Percentiles rank a stretch among this genome's conserved stretches.
phyloP scores from a whole-genome alignment of 1,284 basidiomycete species.

The Apiotrichum sp. region DNA sequence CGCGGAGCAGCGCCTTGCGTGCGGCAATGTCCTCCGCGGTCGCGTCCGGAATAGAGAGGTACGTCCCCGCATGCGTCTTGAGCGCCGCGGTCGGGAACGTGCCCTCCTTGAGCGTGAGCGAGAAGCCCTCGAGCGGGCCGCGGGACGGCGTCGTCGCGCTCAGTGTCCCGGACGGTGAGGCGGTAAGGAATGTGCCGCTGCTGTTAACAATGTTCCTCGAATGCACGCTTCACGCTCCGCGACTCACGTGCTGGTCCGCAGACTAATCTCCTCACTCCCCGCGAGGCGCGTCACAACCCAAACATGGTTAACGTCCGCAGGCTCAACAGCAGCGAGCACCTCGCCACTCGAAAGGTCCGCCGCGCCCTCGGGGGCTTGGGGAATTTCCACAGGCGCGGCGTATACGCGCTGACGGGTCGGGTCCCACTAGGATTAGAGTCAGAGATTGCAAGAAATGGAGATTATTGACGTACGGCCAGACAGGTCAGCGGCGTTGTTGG shows the following conservation, averaged over 20 bases:
- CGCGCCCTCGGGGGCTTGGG: constrained; percentile 42
- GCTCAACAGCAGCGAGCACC: constrained; percentile 41
- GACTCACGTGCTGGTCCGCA: constrained; percentile 42
- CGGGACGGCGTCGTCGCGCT: constrained; percentile 41
- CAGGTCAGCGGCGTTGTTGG: constrained; percentile 39
- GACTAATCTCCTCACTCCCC: constrained; percentile 48
- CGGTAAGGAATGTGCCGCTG: constrained; percentile 46
- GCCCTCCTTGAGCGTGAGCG: constrained; percentile 20
- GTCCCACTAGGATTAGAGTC: constrained; percentile 34
- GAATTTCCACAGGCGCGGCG: constrained; percentile 42
- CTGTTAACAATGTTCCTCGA: not conserved
- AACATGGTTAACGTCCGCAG: constrained; percentile 50
- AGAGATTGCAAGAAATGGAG: too few species aligned
- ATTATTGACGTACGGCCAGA: constrained; percentile 32
- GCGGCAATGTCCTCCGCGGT: constrained; percentile 13
- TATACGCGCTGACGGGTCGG: constrained; percentile 37
- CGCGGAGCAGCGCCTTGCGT: constrained; percentile 60
- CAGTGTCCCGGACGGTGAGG: constrained; percentile 38
- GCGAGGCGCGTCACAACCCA: constrained; percentile 51
- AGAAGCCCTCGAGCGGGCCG: constrained; percentile 46
- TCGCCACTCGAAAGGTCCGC: constrained; percentile 38
- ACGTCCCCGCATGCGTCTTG: constrained; percentile 33
- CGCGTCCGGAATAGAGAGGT: constrained; percentile 28
- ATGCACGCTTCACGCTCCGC: too few species aligned
- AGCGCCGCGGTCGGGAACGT: constrained; percentile 30